Evolutionary conservation across 2,329 filamentous ascomycete genomes (phyloP).

Genomic region (Furcasterigmium sp.): DNA sequence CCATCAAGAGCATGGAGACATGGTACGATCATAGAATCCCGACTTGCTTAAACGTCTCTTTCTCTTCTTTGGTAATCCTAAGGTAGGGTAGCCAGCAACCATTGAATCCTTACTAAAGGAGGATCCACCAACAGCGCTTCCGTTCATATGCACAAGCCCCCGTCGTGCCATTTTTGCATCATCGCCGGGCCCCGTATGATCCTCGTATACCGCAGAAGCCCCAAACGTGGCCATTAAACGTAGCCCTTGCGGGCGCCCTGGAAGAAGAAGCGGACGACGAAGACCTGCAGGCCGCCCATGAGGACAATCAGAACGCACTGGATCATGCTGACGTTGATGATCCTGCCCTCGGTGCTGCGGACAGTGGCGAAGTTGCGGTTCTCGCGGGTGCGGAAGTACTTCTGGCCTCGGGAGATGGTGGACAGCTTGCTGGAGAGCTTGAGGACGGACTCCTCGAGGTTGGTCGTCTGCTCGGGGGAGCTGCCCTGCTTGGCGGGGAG

Average conservation of each 20-base stretch:
- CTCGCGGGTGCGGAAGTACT: slow-evolving; percentile 98
- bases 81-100: too few species aligned
- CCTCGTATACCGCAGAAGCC: slow-evolving; percentile 1
- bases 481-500: slow-evolving; percentile 87
- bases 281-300: slow-evolving; percentile 96
- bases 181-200: background rate
- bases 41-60: too few species aligned
- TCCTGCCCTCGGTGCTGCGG: slow-evolving; percentile 87
- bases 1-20: too few species aligned
- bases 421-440: slow-evolving; percentile 91
- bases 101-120: too few species aligned
- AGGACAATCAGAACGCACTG: slow-evolving; percentile 87
- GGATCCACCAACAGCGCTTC: background rate
- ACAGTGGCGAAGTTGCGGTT: slow-evolving; percentile 99
- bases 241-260: slow-evolving; percentile 73
- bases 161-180: background rate
- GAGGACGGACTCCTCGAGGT: slow-evolving; percentile 89
- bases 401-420: slow-evolving; percentile 93
- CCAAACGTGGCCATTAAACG: slow-evolving; percentile 42
- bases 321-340: slow-evolving; percentile 95
- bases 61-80: too few species aligned
- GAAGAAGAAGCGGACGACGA: slow-evolving; percentile 98
- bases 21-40: too few species aligned
- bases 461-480: slow-evolving; percentile 80
- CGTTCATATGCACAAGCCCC: background rate